Evolutionary conservation across 768 basidiomycete species (phyloP).

Genomic region (Phlegmacium glaucopus): DNA sequence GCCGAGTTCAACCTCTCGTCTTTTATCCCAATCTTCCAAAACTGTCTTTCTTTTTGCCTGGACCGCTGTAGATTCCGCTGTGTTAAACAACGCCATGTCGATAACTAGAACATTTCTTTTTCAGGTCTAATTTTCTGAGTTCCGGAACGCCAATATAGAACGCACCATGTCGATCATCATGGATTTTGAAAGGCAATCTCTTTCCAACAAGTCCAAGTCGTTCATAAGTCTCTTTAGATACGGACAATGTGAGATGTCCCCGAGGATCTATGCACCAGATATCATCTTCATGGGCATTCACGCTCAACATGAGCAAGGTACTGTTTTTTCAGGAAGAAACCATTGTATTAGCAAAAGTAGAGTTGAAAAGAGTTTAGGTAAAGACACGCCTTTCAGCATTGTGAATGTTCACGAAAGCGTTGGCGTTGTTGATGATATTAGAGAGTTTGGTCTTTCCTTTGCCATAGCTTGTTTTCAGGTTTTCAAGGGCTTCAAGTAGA

Average conservation of each 20-base stretch:
- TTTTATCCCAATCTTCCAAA: slow-evolving; percentile 47
- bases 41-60: slow-evolving; percentile 37
- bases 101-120: slow-evolving; percentile 37
- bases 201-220: slow-evolving; percentile 56
- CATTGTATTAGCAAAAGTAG: not conserved
- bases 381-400: slow-evolving; percentile 24
- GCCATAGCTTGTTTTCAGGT: slow-evolving; percentile 41
- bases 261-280: slow-evolving; percentile 70
- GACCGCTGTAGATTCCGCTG: slow-evolving; percentile 32
- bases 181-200: slow-evolving; percentile 49
- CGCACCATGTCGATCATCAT: slow-evolving; percentile 47
- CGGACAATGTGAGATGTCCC: slow-evolving; percentile 53
- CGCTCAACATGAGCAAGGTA: slow-evolving; percentile 34
- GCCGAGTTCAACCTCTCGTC: slow-evolving; percentile 29
- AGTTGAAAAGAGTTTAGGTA: not conserved
- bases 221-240: slow-evolving; percentile 58
- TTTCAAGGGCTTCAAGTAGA: slow-evolving; percentile 36
- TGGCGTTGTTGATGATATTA: slow-evolving; percentile 39
- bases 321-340: slow-evolving; percentile 19
- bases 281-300: slow-evolving; percentile 39
- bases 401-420: slow-evolving; percentile 21
- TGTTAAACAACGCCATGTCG: slow-evolving; percentile 39
- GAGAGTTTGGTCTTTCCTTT: slow-evolving; percentile 41
- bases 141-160: slow-evolving; percentile 10
- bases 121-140: not conserved